Evolutionary conservation across 2,329 filamentous ascomycete genomes (phyloP), one percentile per base, ranked within the genome.

Genomic region (Diatrype stigma): DNA sequence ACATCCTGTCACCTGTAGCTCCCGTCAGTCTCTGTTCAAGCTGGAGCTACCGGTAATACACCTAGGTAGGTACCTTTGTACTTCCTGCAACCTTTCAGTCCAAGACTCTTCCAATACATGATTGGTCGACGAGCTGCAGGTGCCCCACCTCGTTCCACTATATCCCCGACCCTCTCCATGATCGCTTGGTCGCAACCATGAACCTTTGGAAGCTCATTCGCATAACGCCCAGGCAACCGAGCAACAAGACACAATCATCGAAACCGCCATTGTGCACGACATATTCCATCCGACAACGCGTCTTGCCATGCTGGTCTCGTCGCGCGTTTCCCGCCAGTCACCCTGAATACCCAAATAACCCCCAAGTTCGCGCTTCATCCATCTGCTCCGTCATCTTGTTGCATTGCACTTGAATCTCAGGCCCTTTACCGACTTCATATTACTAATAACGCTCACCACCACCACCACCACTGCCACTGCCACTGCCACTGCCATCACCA

Each of bases 401-500:
- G 10, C 37, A 10, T 12, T 10, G 16, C 12, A 40, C 26, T 22
- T 40, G 6, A 2, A 11, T 17, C 19, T 17, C 16, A 17, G 12
- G 19, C 37, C 12, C 1, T 14, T 17, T 19, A 16, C 37, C 19
- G 37, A 22, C 37, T 21, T 5, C 10, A 30, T 30, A 30, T 30
- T 30, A 30, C 26, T 30, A 30, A 30, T 30, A 30, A 30, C 28
- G 22, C 23, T 35, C 21, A 50, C 49, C 51, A 49, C 50, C 44
- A 38, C 45, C 55, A 34, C 7, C 30, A 7, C 14, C 14, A 7
- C 30, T 34, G 30, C 14, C 30, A 34, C 30, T 7, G 30, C 30
- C 7, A 34, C 30, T 7, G 55, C 50, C 53, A 47, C 52, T 56
- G 53, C 50, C 26, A 48, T 46, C 35, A 37, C 48, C 45, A 45